phyloP scores from a whole-genome alignment of 2,329 filamentous ascomycete species.

The Trichocomaceae sp. region DNA sequence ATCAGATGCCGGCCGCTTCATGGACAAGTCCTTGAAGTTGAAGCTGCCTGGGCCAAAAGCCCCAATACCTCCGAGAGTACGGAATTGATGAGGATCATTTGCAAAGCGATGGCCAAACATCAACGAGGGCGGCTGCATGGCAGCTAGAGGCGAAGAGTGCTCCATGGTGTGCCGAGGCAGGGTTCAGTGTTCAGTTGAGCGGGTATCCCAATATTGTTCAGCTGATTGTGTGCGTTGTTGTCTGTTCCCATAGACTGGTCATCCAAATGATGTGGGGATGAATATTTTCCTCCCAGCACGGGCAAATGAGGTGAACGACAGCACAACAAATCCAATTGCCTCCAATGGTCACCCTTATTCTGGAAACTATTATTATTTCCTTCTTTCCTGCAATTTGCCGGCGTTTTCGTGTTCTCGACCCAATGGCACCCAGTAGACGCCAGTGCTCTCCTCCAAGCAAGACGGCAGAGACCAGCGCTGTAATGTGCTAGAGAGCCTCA shows the following conservation, averaged over 20 bases:
- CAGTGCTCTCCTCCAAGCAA: neutral
- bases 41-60: conserved; percentile 59
- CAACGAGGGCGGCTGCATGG: conserved; percentile 70
- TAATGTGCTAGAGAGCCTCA: neutral
- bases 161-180: conserved; percentile 56
- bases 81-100: conserved; percentile 49
- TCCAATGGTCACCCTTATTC: neutral
- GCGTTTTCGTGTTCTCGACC: neutral
- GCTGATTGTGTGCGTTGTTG: neutral
- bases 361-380: neutral
- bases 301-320: neutral
- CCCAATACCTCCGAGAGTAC: conserved; percentile 47
- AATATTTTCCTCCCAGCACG: conserved; percentile 4
- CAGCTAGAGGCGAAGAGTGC: conserved; percentile 86
- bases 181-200: conserved; percentile 6
- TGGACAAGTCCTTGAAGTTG: conserved; percentile 69
- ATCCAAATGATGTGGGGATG: conserved; percentile 9
- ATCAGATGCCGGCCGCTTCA: conserved; percentile 60
- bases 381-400: neutral
- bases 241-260: conserved; percentile 4
- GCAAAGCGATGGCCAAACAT: conserved; percentile 58
- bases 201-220: neutral
- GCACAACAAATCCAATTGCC: neutral
- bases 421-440: neutral
- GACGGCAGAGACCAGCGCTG: neutral